phyloP scores from a whole-genome alignment of 2,329 filamentous ascomycete genomes.

The Chaetomium sp. region DNA sequence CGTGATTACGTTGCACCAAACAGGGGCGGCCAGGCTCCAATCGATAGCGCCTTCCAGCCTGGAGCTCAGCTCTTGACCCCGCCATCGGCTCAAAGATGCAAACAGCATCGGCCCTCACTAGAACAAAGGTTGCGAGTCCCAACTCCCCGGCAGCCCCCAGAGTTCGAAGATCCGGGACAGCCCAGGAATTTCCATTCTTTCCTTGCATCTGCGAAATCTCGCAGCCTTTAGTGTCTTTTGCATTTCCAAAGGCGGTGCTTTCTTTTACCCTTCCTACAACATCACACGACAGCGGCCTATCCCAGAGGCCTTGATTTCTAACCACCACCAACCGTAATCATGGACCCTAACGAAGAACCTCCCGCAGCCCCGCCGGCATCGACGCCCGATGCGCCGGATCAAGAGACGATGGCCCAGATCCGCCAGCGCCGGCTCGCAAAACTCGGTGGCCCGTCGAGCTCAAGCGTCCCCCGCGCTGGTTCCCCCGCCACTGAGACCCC shows the following conservation, averaged over 20 bases:
- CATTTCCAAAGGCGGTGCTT: too few species aligned
- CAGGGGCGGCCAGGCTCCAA: conserved; percentile 3
- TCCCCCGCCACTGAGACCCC: conserved; percentile 20
- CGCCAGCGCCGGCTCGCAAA: conserved; percentile 44
- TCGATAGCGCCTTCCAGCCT: conserved; percentile 1
- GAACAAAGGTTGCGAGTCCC: too few species aligned
- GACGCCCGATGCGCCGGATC: conserved; percentile 46
- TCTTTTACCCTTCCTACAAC: too few species aligned
- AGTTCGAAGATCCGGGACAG: too few species aligned
- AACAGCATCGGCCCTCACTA: too few species aligned
- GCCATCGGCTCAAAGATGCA: neutral
- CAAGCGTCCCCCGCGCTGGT: conserved; percentile 10
- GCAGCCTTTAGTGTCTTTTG: too few species aligned
- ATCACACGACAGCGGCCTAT: neutral
- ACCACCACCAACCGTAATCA: conserved; percentile 21
- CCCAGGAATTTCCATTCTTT: too few species aligned
- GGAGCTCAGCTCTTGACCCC: conserved; percentile 2
- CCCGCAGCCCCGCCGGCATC: conserved; percentile 13
- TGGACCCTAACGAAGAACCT: conserved; percentile 40
- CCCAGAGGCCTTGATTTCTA: neutral
- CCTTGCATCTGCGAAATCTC: too few species aligned
- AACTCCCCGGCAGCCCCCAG: too few species aligned
- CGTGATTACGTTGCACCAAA: neutral
- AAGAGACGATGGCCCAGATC: conserved; percentile 55
- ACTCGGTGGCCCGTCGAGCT: conserved; percentile 35